These are phyloP conservation scores for Anisogramma anomala DNA, from an alignment of 2,329 filamentous ascomycete genomes.

Conservation along the genomic window DNA sequence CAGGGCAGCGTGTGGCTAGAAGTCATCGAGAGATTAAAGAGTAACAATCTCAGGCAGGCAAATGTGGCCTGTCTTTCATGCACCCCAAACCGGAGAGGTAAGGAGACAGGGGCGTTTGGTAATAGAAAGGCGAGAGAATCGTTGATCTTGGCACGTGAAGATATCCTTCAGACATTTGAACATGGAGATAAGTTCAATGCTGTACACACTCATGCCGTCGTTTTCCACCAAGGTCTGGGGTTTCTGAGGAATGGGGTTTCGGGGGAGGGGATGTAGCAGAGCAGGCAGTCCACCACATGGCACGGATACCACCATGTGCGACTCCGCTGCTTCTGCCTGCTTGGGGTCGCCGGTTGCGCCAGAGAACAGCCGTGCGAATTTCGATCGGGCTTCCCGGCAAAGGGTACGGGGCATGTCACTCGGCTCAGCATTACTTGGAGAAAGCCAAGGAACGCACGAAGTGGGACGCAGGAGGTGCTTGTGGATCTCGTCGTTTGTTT, in stretches of 20 bases:
- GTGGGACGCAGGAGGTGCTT: neutral
- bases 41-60: too few species aligned
- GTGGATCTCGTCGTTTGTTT: slow-evolving; percentile 4
- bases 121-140: slow-evolving; percentile 34
- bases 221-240: neutral
- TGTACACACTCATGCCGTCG: slow-evolving; percentile 48
- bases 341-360: too few species aligned
- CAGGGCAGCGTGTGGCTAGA: too few species aligned
- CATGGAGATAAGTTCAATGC: slow-evolving; percentile 38
- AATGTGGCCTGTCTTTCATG: slow-evolving; percentile 46
- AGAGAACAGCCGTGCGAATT: too few species aligned
- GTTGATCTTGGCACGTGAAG: slow-evolving; percentile 41
- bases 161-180: slow-evolving; percentile 45
- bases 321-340: too few species aligned
- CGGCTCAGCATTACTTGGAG: slow-evolving; percentile 3
- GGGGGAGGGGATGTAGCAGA: neutral
- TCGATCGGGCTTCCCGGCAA: neutral
- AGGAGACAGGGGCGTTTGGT: slow-evolving; percentile 42
- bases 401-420: slow-evolving; percentile 10
- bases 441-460: neutral
- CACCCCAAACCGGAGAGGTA: slow-evolving; percentile 31
- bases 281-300: neutral
- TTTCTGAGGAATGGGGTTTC: neutral
- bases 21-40: too few species aligned
- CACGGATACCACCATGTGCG: too few species aligned